Base-by-base conservation (phyloP, 225 moss, liverwort and hornwort genomes). In the Ulota crispa region DNA sequence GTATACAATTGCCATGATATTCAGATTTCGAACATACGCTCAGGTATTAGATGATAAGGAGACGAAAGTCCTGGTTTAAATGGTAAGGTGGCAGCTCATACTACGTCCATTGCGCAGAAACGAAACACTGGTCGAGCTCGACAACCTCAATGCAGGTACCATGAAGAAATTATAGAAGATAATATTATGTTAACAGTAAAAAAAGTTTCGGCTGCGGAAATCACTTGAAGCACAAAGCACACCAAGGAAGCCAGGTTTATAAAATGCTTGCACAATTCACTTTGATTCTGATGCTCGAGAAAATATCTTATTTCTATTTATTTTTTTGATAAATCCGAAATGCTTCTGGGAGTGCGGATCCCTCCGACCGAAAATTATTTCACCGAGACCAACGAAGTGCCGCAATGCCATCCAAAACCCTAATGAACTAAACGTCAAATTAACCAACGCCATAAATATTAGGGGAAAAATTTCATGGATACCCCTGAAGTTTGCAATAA, bases 71-170 rank as follows among this genome's bases (percentile, higher is more conserved):
- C 31, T 42, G 14, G 11, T 73, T 69, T 28, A 18, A 19, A 30
- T n/a, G 52, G 50, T 76, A 45, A 47, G 56, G 28, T n/a, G 64
- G 63, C 4, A 84, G 68, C 31, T 75, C 26, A 0, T 36, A 36
- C 73, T 74, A 47, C 15, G 23, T 54, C 64, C 52, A 39, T 47
- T 73, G 27, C 32, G 56, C 72, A 64, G 24, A 55, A 24, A 65
- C 31, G 75, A 63, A 39, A 68, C 9, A 73, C n/a, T 63, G 6
- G 31, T 66, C 12, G 59, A 57, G 43, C 68, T 47, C 45, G 34
- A 62, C 59, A 77, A n/a, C 32, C 47, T 34, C 23, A 79, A 16
- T 67, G 73, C 61, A 79, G 26, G 30, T 68, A 39, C 68, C 30
- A 8, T 15, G 8, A 50, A 50, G 50, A 50, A 73, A 55, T 32